phyloP scores from a whole-genome alignment of 1,284 basidiomycete species.

The Ceratobasidium theobromae region DNA sequence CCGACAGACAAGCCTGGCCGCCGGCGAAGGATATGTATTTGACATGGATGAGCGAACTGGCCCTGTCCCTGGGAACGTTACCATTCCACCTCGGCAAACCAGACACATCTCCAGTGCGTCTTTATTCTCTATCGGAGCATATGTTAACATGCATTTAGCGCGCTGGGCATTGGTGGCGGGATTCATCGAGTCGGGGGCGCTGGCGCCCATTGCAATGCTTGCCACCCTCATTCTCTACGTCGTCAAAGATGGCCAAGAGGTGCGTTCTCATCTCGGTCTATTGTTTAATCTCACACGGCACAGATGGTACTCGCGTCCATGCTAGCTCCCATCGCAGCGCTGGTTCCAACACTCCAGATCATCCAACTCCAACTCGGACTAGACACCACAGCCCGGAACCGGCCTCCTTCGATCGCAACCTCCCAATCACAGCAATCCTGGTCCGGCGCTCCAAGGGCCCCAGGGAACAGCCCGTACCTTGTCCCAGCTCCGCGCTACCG shows the following conservation, averaged over 20 bases:
- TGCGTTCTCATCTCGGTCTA: neutral
- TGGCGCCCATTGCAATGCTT: conserved; percentile 20
- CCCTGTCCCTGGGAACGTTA: neutral
- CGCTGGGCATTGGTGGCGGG: conserved; percentile 14
- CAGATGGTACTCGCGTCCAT: conserved; percentile 12
- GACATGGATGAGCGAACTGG: conserved; percentile 29
- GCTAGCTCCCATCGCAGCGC: conserved; percentile 16
- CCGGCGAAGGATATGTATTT: conserved; percentile 10
- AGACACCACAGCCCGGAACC: neutral
- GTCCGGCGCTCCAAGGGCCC: no score
- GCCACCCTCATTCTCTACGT: conserved; percentile 22
- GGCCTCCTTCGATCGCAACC: neutral
- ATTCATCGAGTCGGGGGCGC: conserved; percentile 6
- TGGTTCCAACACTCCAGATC: conserved; percentile 15
- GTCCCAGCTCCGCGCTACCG: conserved; percentile 20
- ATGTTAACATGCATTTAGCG: neutral
- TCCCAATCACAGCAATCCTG: neutral
- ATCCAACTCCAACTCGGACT: conserved; percentile 29
- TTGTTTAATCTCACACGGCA: neutral
- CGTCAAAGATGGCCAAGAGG: conserved; percentile 26
- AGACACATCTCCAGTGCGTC: no score
- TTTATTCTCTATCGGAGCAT: neutral
- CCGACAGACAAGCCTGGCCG: neutral
- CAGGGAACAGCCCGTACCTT: conserved; percentile 11
- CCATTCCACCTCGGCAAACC: no score